Evolutionary conservation across 2,329 filamentous ascomycete species (phyloP).

Genomic region (Xylariaceae sp.): DNA sequence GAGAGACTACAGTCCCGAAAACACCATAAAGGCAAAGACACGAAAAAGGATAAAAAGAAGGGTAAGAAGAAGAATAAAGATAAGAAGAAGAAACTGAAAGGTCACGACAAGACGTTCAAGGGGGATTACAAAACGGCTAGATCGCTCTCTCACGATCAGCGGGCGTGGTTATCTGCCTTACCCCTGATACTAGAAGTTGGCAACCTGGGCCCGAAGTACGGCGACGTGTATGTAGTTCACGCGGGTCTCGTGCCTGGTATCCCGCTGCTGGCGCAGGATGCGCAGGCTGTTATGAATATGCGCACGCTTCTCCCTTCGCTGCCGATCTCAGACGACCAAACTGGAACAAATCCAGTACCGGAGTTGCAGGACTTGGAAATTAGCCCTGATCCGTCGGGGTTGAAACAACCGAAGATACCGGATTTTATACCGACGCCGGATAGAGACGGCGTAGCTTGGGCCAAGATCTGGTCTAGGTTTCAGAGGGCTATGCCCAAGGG

Average conservation of each 20-base stretch:
- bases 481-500: constrained; percentile 37
- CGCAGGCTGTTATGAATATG: constrained; percentile 89
- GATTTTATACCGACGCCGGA: constrained; percentile 27
- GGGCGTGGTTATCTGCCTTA: constrained; percentile 65
- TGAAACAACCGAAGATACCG: neutral
- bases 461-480: constrained; percentile 57
- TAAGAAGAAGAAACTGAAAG: constrained; percentile 18
- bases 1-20: neutral
- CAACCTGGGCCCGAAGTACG: constrained; percentile 47
- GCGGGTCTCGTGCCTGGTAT: constrained; percentile 80
- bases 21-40: constrained; percentile 18
- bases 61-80: constrained; percentile 24
- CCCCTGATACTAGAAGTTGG: constrained; percentile 78
- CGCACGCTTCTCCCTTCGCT: constrained; percentile 59
- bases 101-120: constrained; percentile 35
- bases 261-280: constrained; percentile 66
- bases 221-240: constrained; percentile 75
- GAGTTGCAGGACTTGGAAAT: neutral
- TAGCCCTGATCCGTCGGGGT: no score
- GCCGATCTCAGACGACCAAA: neutral
- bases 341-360: neutral
- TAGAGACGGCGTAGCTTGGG: constrained; percentile 61
- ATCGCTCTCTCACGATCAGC: constrained; percentile 54
- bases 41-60: constrained; percentile 8
- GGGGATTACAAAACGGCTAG: constrained; percentile 55